phyloP scores from a whole-genome alignment of 2,329 filamentous ascomycete genomes.

The Beauveria bassiana region DNA sequence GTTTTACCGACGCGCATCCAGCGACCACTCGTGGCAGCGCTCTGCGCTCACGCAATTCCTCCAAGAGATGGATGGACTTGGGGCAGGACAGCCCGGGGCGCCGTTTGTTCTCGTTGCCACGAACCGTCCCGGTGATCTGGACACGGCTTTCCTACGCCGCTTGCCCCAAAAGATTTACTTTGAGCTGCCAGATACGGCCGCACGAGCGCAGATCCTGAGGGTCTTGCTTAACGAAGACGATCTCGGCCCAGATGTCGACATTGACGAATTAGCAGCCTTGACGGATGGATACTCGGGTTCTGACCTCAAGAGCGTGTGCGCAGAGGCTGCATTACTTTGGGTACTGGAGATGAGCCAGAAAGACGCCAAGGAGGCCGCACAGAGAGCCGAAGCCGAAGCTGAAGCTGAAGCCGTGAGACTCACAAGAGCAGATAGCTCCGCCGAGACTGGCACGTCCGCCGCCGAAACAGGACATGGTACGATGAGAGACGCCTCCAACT shows the following conservation, averaged over 20 bases:
- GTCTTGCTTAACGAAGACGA: slow-evolving; percentile 40
- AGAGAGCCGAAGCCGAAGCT: too few species aligned
- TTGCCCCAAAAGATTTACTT: slow-evolving; percentile 40
- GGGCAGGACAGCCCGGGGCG: not conserved
- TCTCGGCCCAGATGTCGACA: slow-evolving; percentile 28
- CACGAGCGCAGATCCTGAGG: slow-evolving; percentile 37
- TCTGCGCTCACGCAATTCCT: slow-evolving; percentile 21
- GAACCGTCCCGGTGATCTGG: slow-evolving; percentile 23
- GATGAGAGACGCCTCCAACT: too few species aligned
- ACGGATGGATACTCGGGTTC: slow-evolving; percentile 44
- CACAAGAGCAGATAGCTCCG: too few species aligned
- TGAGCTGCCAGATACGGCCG: slow-evolving; percentile 37
- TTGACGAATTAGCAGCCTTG: slow-evolving; percentile 32
- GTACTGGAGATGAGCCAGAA: not conserved
- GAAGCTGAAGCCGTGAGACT: not conserved
- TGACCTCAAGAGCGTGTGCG: slow-evolving; percentile 42
- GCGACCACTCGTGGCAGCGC: slow-evolving; percentile 11
- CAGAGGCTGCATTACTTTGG: not conserved
- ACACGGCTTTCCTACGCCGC: slow-evolving; percentile 41
- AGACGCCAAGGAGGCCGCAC: not conserved
- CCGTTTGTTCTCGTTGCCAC: slow-evolving; percentile 23
- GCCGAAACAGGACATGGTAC: too few species aligned
- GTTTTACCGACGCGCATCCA: slow-evolving; percentile 9
- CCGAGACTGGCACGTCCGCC: too few species aligned
- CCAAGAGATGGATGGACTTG: slow-evolving; percentile 20